Conservation (phyloP, 2,329 filamentous ascomycete genomes). For the Sporothrix mexicana region DNA sequence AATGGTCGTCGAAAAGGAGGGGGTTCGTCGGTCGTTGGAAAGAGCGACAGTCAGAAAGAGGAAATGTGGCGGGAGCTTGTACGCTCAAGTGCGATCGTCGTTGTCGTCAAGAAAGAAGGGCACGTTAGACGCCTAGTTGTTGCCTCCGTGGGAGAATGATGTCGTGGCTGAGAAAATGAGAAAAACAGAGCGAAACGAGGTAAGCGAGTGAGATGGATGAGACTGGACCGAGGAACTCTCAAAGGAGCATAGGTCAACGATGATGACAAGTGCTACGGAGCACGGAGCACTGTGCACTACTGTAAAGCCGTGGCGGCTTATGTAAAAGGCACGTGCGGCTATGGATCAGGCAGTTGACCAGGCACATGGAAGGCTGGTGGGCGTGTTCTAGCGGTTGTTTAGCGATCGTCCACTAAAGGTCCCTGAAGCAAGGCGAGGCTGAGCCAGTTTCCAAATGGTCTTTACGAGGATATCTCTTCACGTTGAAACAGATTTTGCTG, state of each 20-base stretch:
- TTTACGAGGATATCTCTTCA: neutral
- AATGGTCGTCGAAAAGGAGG: neutral
- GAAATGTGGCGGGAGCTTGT: neutral
- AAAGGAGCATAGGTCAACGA: neutral
- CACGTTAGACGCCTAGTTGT: neutral
- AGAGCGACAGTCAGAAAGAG: neutral
- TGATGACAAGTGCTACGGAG: neutral
- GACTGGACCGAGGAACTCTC: no score
- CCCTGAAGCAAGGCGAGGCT: neutral
- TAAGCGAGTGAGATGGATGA: neutral
- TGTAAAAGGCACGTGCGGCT: constrained; percentile 20
- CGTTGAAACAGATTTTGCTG: neutral
- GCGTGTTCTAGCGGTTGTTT: neutral
- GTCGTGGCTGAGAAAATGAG: neutral
- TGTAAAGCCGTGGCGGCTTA: constrained; percentile 3
- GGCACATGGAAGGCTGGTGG: neutral
- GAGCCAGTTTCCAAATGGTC: neutral
- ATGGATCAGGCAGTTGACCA: neutral
- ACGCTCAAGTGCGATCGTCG: neutral
- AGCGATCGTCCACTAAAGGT: neutral
- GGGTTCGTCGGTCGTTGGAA: neutral
- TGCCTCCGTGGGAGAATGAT: neutral
- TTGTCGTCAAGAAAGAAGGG: neutral
- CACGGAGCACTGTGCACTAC: neutral
- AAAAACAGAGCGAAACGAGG: neutral